Evolutionary conservation across 257 asterid genomes (phyloP).

Genomic region (Solanum dulcamara): DNA sequence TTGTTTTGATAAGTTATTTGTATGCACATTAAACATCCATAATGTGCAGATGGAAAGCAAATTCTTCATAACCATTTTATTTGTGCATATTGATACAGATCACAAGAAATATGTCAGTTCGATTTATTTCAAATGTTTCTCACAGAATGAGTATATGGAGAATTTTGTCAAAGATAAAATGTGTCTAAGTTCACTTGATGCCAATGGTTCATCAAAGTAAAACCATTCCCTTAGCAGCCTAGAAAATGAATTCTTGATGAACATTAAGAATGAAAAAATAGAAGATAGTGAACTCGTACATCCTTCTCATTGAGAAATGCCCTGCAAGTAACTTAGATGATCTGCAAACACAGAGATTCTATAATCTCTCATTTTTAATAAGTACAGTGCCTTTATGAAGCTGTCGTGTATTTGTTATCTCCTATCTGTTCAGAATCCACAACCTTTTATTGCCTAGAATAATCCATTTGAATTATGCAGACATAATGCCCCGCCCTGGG

Average conservation of each 20-base stretch:
- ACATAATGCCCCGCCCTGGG: not conserved
- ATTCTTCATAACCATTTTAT: not conserved
- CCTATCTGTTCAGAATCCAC: not conserved
- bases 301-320: not conserved
- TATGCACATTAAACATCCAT: not conserved
- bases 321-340: not conserved
- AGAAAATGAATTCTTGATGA: no score
- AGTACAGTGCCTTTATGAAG: no score
- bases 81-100: not conserved
- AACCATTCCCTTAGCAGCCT: no score
- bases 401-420: no score
- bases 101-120: not conserved
- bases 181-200: no score
- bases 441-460: not conserved
- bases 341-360: not conserved
- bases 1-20: no score
- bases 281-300: not conserved
- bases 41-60: not conserved
- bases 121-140: no score
- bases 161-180: no score
- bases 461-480: not conserved
- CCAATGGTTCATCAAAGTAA: no score
- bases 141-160: no score
- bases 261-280: no score
- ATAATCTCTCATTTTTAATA: no score